phyloP scores from a whole-genome alignment of 192 early-diverging fungal species.

The Linderina pennispora region DNA sequence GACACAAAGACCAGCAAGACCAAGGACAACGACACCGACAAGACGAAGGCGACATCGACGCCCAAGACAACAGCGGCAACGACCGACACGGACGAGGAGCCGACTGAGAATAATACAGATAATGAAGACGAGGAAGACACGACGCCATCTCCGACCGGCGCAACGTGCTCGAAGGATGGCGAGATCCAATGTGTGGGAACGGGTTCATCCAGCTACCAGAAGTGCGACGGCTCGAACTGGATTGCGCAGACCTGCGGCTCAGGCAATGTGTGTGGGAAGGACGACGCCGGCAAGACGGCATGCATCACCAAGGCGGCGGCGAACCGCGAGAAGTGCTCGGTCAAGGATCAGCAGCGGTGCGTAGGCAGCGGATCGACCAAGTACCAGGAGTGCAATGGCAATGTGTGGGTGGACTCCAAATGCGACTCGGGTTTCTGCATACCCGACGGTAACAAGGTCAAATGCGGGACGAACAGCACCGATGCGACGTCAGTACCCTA shows the following conservation, averaged over 20 bases:
- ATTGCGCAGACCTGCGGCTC: too few species aligned
- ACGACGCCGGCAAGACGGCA: conserved; percentile 11
- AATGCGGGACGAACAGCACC: conserved; percentile 13
- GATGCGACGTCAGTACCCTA: too few species aligned
- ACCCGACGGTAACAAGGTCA: conserved; percentile 10
- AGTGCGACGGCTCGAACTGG: conserved; percentile 14
- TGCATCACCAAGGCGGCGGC: conserved; percentile 31
- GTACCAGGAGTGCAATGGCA: conserved; percentile 42
- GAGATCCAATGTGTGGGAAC: conserved; percentile 15
- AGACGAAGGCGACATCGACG: too few species aligned
- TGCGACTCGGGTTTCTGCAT: too few species aligned
- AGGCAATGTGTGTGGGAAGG: conserved; percentile 24
- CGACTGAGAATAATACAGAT: not conserved
- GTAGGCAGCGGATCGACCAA: conserved; percentile 8
- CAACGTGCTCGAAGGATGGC: conserved; percentile 15
- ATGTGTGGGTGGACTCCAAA: conserved; percentile 14
- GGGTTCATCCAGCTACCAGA: conserved; percentile 12
- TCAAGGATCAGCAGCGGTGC: conserved; percentile 28
- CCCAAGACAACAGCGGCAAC: not conserved
- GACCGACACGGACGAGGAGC: not conserved
- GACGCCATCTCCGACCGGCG: conserved; percentile 17
- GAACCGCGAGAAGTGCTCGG: conserved; percentile 16
- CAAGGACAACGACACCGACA: not conserved
- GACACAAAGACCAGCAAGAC: not conserved
- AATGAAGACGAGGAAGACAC: not conserved